Base-by-base conservation (phyloP, 331 rosid species). In the Prunus yedoensis region DNA sequence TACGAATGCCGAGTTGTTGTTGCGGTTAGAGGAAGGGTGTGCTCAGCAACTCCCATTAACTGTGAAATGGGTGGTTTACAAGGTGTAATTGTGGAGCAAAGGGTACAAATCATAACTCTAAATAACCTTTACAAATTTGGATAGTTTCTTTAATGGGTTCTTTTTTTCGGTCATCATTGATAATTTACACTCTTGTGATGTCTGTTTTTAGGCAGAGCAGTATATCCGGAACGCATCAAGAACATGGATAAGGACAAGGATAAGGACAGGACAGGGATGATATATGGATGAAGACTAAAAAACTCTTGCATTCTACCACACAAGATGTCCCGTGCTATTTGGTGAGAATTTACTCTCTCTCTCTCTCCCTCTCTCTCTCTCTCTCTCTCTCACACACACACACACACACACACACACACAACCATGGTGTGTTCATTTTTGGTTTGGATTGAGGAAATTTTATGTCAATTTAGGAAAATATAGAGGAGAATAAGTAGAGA, bases 281-380 rank as follows among this genome's bases (percentile, higher is more conserved):
- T 75, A 92, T 94, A 73, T 93, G 96, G 32, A 88, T 92, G 95
- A 88, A 82, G 80, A 93, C 89, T 86, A 89, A 94, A 70, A 91
- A 90, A 73, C 74, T 86, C 76, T 85, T 93, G 90, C 81, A 86
- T 71, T 89, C 98, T 78, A 85, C 86, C 91, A 85, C 93, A 68
- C 88, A 94, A 83, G 99, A 94, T 74, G 97, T 90, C 82, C 97
- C 99, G 4, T 92, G 99, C 97, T 87, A 90, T 81, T 86, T 94
- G 97, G 99, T 94, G 79, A 74, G 93, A 60, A 66, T 63, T 67
- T 57, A 5, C 9, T 59, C 66, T 56, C 59, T 70, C 74, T 54
- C 68, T 80, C 71, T 20, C 38, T 52, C 27, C 43, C 0, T 17
- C 9, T 62, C 25, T 51, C 46, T 20, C 38, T 52, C 27, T 51